Evolutionary conservation across 2,329 filamentous ascomycete species (phyloP), one percentile per base, ranked within the genome.

Genomic region (Fusarium euwallaceae): DNA sequence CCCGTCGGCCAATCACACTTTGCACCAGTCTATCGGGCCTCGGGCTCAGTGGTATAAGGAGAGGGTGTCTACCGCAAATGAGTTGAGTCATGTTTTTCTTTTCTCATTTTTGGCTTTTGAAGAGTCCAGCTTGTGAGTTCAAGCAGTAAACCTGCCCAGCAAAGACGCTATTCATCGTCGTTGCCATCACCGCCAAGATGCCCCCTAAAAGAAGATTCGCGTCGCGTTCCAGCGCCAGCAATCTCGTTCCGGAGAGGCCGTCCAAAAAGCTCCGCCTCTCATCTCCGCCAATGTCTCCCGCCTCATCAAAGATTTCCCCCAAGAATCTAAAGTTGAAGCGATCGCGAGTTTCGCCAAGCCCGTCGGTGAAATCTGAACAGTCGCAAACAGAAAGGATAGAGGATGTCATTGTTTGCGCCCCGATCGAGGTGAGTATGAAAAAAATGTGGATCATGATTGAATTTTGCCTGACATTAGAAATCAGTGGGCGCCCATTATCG

Each of bases 11-110:
- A 53, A 53, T 53, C 48, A 53, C 17, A 17, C 24, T 53, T n/a
- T 53, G 16, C 24, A 29, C 48, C 48, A 53, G 48, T 53, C 48
- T 53, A 53, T 53, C 48, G 48, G 48, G 48, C 48, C 48, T 53
- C 27, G 48, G 48, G 17, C 24, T 53, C 17, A 53, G 48, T 53
- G 48, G 27, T 53, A 53, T 53, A 53, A 53, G 48, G 48, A 53
- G 48, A 32, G 17, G 10, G 17, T 29, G 48, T 53, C 48, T 53
- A 53, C 48, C 48, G 48, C 48, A 53, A 53, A 53, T 53, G 48
- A 53, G 48, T 53, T 53, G 48, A 53, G 48, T 53, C 48, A 53
- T 53, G 48, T 53, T 53, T 53, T 53, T 12, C 48, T 53, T 53
- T 53, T 53, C 20, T 32, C 17, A 53, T 29, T 32, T 53, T 53